phyloP scores from a whole-genome alignment of 2,329 filamentous ascomycete species.

The Fusarium avenaceum region DNA sequence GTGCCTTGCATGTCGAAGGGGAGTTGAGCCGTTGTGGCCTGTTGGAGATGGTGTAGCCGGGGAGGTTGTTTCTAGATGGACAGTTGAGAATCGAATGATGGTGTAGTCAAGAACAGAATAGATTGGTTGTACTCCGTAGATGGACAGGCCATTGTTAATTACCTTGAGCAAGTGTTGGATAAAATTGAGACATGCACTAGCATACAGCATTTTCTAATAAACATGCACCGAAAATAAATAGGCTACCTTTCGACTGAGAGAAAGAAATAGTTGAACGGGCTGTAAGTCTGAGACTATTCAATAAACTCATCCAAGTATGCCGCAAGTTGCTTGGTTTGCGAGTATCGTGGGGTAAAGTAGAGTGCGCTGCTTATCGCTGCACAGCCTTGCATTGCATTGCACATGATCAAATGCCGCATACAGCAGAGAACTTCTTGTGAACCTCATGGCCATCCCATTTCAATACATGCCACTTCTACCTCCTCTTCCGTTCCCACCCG shows the following conservation, averaged over 20 bases:
- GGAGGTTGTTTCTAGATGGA: background rate
- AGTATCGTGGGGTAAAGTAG: conserved; percentile 14
- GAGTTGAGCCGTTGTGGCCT: conserved; percentile 17
- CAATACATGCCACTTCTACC: conserved; percentile 18
- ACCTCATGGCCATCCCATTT: background rate
- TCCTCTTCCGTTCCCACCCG: conserved; percentile 34
- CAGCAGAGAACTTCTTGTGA: background rate
- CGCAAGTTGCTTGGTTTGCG: conserved; percentile 15
- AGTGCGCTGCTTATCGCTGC: conserved; percentile 13
- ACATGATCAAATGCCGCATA: conserved; percentile 37
- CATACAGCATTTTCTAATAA: background rate
- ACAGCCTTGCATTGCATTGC: conserved; percentile 11
- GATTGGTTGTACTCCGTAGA: background rate
- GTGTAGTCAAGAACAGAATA: background rate
- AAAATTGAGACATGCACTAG: background rate
- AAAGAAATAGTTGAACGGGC: conserved; percentile 7
- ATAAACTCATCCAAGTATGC: background rate
- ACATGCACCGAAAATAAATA: background rate
- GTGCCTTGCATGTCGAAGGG: conserved; percentile 43
- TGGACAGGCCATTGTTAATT: background rate
- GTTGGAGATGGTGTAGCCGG: conserved; percentile 14
- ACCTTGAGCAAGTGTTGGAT: background rate
- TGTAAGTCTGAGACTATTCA: background rate
- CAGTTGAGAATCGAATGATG: background rate
- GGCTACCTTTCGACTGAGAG: background rate